Percentiles rank a stretch among this genome's conserved stretches.
Evolutionary conservation across 1,139 yeast genomes (phyloP).

Genomic region (Blastobotrys elegans): DNA sequence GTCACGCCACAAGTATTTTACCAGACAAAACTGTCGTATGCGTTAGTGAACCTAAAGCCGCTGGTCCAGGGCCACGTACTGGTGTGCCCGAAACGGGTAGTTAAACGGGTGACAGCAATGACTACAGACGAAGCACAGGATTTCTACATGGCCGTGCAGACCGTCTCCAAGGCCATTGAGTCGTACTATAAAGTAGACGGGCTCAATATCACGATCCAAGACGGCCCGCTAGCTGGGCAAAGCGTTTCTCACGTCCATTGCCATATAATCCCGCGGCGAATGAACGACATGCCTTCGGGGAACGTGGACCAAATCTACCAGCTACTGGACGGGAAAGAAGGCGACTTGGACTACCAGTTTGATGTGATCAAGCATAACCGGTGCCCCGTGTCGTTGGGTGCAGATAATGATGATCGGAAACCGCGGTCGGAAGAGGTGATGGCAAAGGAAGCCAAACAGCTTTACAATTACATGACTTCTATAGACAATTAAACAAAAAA

Average conservation of each 20-base stretch:
- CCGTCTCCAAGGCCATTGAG: conserved; percentile 61
- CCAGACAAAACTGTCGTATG: conserved; percentile 47
- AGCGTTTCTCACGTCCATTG: conserved; percentile 91
- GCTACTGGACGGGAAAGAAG: conserved; percentile 47
- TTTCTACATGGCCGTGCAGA: conserved; percentile 71
- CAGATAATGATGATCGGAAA: conserved; percentile 25
- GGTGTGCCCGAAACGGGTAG: conserved; percentile 73
- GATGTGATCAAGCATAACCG: conserved; percentile 26
- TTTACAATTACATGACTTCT: conserved; percentile 38
- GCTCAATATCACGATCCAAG: conserved; percentile 85
- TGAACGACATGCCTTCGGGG: conserved; percentile 44
- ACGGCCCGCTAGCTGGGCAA: conserved; percentile 95
- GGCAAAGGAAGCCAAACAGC: conserved; percentile 58
- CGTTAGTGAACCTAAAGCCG: conserved; percentile 84
- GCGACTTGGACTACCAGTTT: conserved; percentile 41
- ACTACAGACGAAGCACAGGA: conserved; percentile 69
- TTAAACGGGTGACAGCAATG: conserved; percentile 60
- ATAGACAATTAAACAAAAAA: conserved; percentile 4
- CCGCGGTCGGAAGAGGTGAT: conserved; percentile 56
- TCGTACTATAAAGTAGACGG: conserved; percentile 69
- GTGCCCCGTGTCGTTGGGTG: conserved; percentile 37
- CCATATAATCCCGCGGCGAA: conserved; percentile 77
- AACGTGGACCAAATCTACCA: conserved; percentile 66
- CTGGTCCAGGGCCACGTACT: conserved; percentile 85
- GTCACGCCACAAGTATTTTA: conserved; percentile 59